phyloP scores from a whole-genome alignment of 1,284 basidiomycete species.

The Trametes polyzona region DNA sequence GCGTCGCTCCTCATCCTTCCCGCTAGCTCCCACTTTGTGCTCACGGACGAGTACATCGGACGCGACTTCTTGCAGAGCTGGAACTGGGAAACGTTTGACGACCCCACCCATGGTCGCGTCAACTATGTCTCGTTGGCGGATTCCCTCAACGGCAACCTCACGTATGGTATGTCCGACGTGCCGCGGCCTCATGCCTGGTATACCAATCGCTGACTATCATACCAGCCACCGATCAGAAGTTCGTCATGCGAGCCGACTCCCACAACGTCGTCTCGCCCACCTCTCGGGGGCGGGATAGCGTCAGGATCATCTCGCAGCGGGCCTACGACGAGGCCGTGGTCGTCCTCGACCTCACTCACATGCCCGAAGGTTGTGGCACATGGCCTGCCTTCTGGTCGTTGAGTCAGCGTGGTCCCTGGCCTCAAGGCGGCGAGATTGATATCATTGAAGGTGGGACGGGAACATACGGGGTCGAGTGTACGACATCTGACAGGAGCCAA shows the following conservation, averaged over 20 bases:
- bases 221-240: slow-evolving; percentile 43
- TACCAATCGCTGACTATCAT: neutral
- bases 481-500: neutral
- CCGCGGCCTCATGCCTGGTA: neutral
- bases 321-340: slow-evolving; percentile 49
- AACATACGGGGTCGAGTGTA: neutral
- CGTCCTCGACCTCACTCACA: slow-evolving; percentile 56
- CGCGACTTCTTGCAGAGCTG: slow-evolving; percentile 49
- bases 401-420: slow-evolving; percentile 55
- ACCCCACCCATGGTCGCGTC: slow-evolving; percentile 61
- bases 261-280: slow-evolving; percentile 36
- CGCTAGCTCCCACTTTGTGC: slow-evolving; percentile 32
- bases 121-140: slow-evolving; percentile 51
- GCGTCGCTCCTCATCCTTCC: slow-evolving; percentile 25
- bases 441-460: slow-evolving; percentile 49
- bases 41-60: slow-evolving; percentile 44
- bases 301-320: slow-evolving; percentile 50
- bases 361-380: slow-evolving; percentile 57
- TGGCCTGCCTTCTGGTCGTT: slow-evolving; percentile 76
- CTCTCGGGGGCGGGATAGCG: slow-evolving; percentile 52
- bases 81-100: slow-evolving; percentile 50
- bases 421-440: slow-evolving; percentile 54
- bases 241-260: slow-evolving; percentile 57
- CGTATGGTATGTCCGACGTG: slow-evolving; percentile 39
- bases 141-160: slow-evolving; percentile 44